Evolutionary conservation across 495 filamentous ascomycete genomes (phyloP).

Genomic region (Rostrohypoxylon terebratum): DNA sequence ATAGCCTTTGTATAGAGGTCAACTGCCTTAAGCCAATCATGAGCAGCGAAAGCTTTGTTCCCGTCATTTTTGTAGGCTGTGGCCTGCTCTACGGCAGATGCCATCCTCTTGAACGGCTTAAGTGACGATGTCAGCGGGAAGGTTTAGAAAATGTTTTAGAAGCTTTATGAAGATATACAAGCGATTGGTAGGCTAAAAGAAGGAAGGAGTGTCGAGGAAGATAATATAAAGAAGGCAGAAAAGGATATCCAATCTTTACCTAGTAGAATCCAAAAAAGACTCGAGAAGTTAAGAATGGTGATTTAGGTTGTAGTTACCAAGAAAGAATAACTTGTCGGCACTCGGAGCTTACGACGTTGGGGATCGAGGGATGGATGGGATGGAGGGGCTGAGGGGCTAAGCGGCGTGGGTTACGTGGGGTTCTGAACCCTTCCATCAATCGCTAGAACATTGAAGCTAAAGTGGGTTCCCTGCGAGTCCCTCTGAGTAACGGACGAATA

Average conservation of each 20-base stretch:
- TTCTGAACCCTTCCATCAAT: constrained; percentile 14
- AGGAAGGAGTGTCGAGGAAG: constrained; percentile 1
- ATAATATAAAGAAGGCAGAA: neutral
- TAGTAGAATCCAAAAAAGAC: constrained; percentile 6
- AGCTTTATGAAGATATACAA: neutral
- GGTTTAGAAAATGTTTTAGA: constrained; percentile 3
- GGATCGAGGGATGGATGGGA: neutral
- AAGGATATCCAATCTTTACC: neutral
- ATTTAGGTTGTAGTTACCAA: constrained; percentile 20
- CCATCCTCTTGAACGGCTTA: constrained; percentile 31
- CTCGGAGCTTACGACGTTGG: constrained; percentile 38
- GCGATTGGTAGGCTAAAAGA: neutral
- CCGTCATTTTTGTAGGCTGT: constrained; percentile 89
- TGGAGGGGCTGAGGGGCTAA: constrained; percentile 24
- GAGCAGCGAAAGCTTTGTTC: constrained; percentile 88
- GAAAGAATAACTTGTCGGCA: constrained; percentile 36
- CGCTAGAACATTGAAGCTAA: constrained; percentile 13
- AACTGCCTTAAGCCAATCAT: constrained; percentile 88
- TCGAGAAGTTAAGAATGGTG: neutral
- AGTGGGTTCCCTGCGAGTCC: constrained; percentile 19
- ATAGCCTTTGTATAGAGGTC: constrained; percentile 93
- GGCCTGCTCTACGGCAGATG: constrained; percentile 68
- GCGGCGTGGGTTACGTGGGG: constrained; percentile 22
- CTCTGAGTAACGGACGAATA: neutral
- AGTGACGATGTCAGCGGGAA: constrained; percentile 8